These are phyloP conservation scores for Ascochyta koolunga DNA, from an alignment of 2,329 filamentous ascomycete species.

Conservation along the genomic window DNA sequence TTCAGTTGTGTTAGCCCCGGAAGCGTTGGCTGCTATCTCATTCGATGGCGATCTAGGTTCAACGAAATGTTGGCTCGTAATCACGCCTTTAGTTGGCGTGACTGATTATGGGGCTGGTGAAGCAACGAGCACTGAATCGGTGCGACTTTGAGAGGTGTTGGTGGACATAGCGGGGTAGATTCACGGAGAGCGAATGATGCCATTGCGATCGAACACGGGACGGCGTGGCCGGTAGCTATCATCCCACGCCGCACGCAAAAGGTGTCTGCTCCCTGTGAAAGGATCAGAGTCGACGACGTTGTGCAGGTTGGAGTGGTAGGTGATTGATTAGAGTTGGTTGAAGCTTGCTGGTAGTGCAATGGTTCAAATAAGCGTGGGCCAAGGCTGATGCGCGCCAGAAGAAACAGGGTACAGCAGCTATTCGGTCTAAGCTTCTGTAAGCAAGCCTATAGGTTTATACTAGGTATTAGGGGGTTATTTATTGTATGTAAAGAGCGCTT, in stretches of 20 bases:
- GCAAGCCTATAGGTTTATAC: too few species aligned
- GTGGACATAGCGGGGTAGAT: slow-evolving; percentile 10
- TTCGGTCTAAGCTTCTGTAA: too few species aligned
- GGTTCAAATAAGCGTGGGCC: slow-evolving; percentile 2
- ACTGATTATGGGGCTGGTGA: not conserved
- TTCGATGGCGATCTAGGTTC: not conserved
- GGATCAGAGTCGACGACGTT: not conserved
- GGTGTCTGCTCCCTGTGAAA: not conserved
- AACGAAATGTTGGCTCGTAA: not conserved
- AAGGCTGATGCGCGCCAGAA: slow-evolving; percentile 1
- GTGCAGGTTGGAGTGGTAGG: not conserved
- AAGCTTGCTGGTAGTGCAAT: not conserved
- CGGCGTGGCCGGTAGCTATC: slow-evolving; percentile 3
- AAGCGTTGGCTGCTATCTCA: not conserved
- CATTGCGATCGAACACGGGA: slow-evolving; percentile 8
- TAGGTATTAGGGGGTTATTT: too few species aligned
- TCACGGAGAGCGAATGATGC: slow-evolving; percentile 12
- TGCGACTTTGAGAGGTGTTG: slow-evolving; percentile 5
- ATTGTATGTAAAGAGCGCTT: too few species aligned
- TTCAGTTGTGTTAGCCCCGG: not conserved
- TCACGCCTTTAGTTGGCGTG: not conserved
- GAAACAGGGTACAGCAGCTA: too few species aligned
- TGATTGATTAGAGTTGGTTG: not conserved
- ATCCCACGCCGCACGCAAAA: slow-evolving; percentile 6
- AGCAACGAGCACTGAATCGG: not conserved